phyloP scores from a whole-genome alignment of 352 stramenopile species.

The Globisporangium rhizosaccharum region DNA sequence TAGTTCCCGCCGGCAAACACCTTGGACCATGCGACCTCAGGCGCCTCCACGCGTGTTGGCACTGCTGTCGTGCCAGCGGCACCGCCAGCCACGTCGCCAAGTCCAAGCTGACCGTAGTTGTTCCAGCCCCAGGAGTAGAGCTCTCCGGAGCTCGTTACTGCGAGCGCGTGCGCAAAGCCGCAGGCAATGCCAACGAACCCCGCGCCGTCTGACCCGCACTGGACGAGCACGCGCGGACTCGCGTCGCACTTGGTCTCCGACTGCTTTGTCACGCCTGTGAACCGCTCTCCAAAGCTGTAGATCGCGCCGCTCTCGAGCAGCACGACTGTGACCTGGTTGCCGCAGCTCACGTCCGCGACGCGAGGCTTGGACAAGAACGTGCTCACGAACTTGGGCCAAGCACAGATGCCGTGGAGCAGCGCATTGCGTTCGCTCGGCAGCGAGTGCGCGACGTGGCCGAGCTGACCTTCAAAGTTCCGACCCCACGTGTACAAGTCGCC shows the following conservation, averaged over 20 bases:
- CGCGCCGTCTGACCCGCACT: constrained; percentile 21
- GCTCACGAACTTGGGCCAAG: constrained; percentile 72
- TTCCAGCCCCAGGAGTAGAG: constrained; percentile 82
- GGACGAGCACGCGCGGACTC: constrained; percentile 21
- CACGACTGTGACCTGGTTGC: constrained; percentile 70
- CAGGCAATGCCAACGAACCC: constrained; percentile 54
- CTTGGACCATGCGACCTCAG: constrained; percentile 29
- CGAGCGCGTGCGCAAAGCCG: constrained; percentile 65
- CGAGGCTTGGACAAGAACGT: constrained; percentile 38
- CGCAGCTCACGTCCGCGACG: constrained; percentile 55
- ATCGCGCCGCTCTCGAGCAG: constrained; percentile 57
- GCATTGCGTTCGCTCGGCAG: constrained; percentile 28
- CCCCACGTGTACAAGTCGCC: constrained; percentile 90
- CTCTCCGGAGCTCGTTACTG: constrained; percentile 40
- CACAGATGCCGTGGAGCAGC: constrained; percentile 48
- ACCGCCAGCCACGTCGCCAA: constrained; percentile 22
- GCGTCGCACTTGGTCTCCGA: constrained; percentile 15
- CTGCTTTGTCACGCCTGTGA: constrained; percentile 23
- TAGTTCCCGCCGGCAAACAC: constrained; percentile 61
- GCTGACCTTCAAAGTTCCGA: constrained; percentile 81
- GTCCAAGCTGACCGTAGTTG: constrained; percentile 67
- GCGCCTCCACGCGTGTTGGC: constrained; percentile 13
- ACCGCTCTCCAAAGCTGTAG: constrained; percentile 75
- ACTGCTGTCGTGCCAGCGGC: constrained; percentile 13
- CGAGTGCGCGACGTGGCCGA: constrained; percentile 48